Conservation (phyloP, 805 yeast genomes). For the Saccharomycopsis guyanensis region DNA sequence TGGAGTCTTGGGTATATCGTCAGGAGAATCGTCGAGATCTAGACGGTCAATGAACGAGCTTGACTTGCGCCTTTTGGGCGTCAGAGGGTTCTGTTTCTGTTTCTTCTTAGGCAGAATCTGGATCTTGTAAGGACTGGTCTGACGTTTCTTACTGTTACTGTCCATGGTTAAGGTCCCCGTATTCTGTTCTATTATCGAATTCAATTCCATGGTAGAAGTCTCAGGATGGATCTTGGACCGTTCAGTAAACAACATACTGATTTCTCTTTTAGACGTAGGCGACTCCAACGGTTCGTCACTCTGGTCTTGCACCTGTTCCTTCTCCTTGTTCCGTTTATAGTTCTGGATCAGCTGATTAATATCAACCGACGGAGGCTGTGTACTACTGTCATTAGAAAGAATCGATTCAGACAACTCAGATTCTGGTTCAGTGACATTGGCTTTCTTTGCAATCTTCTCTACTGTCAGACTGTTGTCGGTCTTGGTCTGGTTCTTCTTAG, state of each 20-base stretch:
- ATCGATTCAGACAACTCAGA: conserved; percentile 1
- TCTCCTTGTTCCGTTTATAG: not conserved
- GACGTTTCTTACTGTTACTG: not conserved
- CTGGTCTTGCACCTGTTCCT: not conserved
- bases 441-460: conserved; percentile 4
- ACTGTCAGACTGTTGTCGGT: not conserved
- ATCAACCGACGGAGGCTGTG: not conserved
- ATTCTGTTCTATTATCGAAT: conserved; percentile 20
- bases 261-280: conserved; percentile 13
- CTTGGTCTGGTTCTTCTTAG: not conserved
- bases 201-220: not conserved
- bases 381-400: not conserved
- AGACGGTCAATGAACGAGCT: conserved; percentile 14
- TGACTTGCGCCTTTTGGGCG: conserved; percentile 11
- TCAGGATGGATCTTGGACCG: conserved; percentile 5
- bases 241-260: conserved; percentile 7
- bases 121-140: conserved; percentile 10
- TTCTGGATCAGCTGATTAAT: conserved; percentile 3
- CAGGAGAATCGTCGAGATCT: conserved; percentile 20
- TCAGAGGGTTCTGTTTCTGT: conserved; percentile 1
- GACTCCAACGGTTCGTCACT: conserved; percentile 1
- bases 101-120: conserved; percentile 13
- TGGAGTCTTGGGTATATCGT: conserved; percentile 21
- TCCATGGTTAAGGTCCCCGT: conserved; percentile 13
- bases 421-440: conserved; percentile 2